A percentile compares a stretch with the other conserved stretches of the same genome.
These are phyloP conservation scores for Malus hybrid DNA, from an alignment of 331 rosid genomes.

Conservation along the genomic window DNA sequence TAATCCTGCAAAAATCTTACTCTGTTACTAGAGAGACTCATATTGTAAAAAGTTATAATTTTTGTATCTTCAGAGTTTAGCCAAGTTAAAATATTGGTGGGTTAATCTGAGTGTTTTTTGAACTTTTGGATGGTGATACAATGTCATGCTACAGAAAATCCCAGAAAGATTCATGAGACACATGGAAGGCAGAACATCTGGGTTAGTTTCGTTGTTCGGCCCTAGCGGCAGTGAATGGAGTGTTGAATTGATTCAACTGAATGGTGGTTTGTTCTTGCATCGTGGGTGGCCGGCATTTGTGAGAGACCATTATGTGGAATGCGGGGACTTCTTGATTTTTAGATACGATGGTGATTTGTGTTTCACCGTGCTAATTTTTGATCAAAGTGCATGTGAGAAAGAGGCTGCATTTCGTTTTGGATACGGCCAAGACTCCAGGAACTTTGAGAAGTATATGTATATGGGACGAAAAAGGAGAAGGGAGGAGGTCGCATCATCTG, in stretches of 20 bases:
- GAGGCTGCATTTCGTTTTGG: conserved; percentile 61
- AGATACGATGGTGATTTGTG: conserved; percentile 59
- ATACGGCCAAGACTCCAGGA: conserved; percentile 40
- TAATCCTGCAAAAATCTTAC: neutral
- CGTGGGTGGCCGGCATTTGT: conserved; percentile 74
- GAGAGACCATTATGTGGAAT: conserved; percentile 53
- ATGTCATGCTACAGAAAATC: conserved; percentile 52
- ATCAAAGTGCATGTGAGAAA: conserved; percentile 78
- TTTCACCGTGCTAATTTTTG: conserved; percentile 72
- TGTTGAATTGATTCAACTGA: conserved; percentile 45
- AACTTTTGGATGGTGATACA: conserved; percentile 8
- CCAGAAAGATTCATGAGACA: conserved; percentile 45
- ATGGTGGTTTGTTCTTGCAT: conserved; percentile 49
- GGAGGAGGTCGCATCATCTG: conserved; percentile 34
- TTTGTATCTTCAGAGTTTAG: neutral
- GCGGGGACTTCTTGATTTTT: conserved; percentile 83
- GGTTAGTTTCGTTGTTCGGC: conserved; percentile 56
- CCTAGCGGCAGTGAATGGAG: conserved; percentile 74
- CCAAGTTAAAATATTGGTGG: neutral
- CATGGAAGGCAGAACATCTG: conserved; percentile 51
- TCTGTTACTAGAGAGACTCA: neutral
- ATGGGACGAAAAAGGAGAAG: conserved; percentile 43
- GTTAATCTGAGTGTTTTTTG: neutral
- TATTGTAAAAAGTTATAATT: neutral
- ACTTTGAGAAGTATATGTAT: conserved; percentile 1